A percentile compares a stretch with the other conserved stretches of the same genome.
These are phyloP conservation scores for Paramecium caudatum DNA, from an alignment of 73 alveolate genomes.

Conservation along the genomic window DNA sequence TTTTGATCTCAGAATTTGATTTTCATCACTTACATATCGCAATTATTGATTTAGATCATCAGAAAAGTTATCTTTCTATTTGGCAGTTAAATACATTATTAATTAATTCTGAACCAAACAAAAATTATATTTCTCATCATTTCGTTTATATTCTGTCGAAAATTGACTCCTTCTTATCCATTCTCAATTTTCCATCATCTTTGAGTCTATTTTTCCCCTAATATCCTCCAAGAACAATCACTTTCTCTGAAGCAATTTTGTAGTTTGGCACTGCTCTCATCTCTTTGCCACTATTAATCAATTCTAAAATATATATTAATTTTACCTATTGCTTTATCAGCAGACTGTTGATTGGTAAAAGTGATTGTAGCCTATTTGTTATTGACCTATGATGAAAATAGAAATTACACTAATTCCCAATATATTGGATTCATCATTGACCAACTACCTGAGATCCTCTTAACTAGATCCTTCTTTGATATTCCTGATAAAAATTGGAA, in stretches of 20 bases:
- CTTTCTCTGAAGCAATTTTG: conserved; percentile 1
- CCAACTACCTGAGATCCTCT: not conserved
- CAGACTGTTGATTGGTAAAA: conserved; percentile 14
- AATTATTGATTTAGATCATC: conserved; percentile 18
- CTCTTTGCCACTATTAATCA: not conserved
- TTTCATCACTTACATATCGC: conserved; percentile 12
- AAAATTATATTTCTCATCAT: conserved; percentile 6
- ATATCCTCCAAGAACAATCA: conserved; percentile 16
- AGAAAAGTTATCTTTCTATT: conserved; percentile 39
- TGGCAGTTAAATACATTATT: conserved; percentile 68
- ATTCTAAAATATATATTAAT: not conserved
- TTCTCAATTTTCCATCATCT: conserved; percentile 17
- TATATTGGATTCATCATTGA: conserved; percentile 13
- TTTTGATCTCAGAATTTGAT: conserved; percentile 8
- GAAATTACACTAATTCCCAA: conserved; percentile 9
- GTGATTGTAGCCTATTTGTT: conserved; percentile 43
- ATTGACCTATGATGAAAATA: conserved; percentile 10
- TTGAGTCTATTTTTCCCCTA: not conserved
- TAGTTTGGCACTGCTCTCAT: conserved; percentile 41
- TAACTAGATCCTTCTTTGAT: not conserved
- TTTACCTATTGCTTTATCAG: conserved; percentile 42
- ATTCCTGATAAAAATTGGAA: conserved; percentile 43
- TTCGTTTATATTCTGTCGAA: conserved; percentile 32
- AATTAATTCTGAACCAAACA: conserved; percentile 30
- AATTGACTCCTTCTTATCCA: conserved; percentile 55